These are phyloP conservation scores for Conringia planisiliqua DNA, from an alignment of 345 rosid species.

Conservation along the genomic window DNA sequence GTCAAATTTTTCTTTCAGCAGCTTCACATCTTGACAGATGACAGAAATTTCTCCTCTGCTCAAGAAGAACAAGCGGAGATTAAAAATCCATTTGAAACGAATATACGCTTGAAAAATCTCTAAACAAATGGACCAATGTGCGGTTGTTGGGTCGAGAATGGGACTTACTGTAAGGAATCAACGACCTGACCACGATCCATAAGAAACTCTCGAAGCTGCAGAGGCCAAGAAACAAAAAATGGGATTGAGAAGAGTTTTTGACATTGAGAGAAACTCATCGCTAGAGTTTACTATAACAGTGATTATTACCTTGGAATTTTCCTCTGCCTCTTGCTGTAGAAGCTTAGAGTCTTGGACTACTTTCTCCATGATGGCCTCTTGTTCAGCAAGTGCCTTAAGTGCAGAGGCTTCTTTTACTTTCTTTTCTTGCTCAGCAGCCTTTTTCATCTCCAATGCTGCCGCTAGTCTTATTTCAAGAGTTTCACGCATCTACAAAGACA, in stretches of 20 bases:
- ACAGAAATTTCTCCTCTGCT: slow-evolving; percentile 88
- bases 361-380: slow-evolving; percentile 66
- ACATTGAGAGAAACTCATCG: not conserved
- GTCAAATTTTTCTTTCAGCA: slow-evolving; percentile 71
- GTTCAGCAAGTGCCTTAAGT: slow-evolving; percentile 48
- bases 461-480: slow-evolving; percentile 57
- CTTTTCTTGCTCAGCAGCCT: slow-evolving; percentile 61
- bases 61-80: slow-evolving; percentile 8
- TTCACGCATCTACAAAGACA: slow-evolving; percentile 54
- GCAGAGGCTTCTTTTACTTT: slow-evolving; percentile 58
- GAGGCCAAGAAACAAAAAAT: slow-evolving; percentile 9
- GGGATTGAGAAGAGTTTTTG: not conserved
- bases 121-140: not conserved
- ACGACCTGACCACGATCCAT: slow-evolving; percentile 77
- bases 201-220: slow-evolving; percentile 76
- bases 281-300: not conserved
- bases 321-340: slow-evolving; percentile 62
- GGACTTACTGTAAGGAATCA: slow-evolving; percentile 82
- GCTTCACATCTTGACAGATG: slow-evolving; percentile 76
- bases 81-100: not conserved
- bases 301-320: slow-evolving; percentile 65
- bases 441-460: slow-evolving; percentile 52
- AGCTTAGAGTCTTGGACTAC: slow-evolving; percentile 68
- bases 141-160: not conserved
- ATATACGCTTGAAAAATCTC: not conserved